A percentile compares a stretch with the other conserved stretches of the same genome.
Evolutionary conservation across 2,329 filamentous ascomycete genomes (phyloP).

Genomic region (Westerdykella sp.): DNA sequence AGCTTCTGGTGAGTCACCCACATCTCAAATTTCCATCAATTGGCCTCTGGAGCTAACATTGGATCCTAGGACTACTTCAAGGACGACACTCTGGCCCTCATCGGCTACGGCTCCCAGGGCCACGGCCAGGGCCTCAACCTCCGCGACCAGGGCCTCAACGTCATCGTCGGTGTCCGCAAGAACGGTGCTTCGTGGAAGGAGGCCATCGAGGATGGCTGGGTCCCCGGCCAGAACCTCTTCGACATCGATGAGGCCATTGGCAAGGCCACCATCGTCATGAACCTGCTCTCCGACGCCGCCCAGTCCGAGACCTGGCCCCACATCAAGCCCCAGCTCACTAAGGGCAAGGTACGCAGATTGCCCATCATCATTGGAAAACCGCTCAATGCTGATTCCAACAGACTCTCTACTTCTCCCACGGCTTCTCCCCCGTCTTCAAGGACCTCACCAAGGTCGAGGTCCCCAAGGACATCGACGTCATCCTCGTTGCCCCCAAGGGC

Average conservation of each 20-base stretch:
- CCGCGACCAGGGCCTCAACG: constrained; percentile 98
- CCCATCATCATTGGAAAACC: not conserved
- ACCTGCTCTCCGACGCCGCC: constrained; percentile 94
- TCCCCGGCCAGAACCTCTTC: constrained; percentile 97
- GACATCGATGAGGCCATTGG: constrained; percentile 94
- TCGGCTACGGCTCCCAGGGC: constrained; percentile 96
- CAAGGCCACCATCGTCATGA: constrained; percentile 95
- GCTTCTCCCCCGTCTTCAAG: constrained; percentile 99
- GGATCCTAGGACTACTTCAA: constrained; percentile 87
- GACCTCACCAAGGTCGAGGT: constrained; percentile 98
- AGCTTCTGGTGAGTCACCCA: constrained; percentile 72
- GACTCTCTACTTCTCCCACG: constrained; percentile 99
- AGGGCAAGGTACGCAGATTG: constrained; percentile 75
- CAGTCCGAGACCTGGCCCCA: constrained; percentile 98
- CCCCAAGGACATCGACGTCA: constrained; percentile 92
- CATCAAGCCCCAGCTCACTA: constrained; percentile 95
- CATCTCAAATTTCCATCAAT: constrained; percentile 8
- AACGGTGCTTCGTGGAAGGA: constrained; percentile 98
- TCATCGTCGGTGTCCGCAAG: constrained; percentile 98
- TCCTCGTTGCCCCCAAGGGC: constrained; percentile 98
- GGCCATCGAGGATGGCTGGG: constrained; percentile 93
- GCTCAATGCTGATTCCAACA: constrained; percentile 33
- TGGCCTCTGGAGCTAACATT: constrained; percentile 22
- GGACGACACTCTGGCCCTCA: constrained; percentile 97
- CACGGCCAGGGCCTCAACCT: constrained; percentile 99